Conservation (phyloP, 257 asterid species). For the Solanum chilense region DNA sequence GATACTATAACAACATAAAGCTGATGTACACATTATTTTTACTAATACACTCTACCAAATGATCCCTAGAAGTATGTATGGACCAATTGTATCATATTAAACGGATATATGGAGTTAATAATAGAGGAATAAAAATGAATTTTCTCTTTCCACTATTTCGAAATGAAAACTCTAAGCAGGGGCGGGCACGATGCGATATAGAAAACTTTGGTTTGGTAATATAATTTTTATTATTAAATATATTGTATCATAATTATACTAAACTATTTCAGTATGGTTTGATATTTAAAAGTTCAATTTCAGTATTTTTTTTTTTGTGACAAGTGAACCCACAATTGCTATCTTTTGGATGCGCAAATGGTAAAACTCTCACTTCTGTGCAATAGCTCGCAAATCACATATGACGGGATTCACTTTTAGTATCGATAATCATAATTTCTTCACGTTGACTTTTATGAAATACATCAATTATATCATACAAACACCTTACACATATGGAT, state of each 20-base stretch:
- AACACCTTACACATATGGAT: neutral
- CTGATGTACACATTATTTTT: no score
- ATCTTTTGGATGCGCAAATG: no score
- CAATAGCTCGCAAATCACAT: no score
- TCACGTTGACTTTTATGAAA: no score
- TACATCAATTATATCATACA: neutral
- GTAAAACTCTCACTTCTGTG: no score
- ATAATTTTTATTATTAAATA: no score
- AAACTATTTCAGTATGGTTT: no score
- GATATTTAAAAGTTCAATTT: neutral
- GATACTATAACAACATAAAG: no score
- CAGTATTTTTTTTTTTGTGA: no score
- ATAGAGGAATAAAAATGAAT: neutral
- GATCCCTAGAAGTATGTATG: neutral
- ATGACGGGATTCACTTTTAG: no score
- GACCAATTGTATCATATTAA: neutral
- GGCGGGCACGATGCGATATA: neutral
- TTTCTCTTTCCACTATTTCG: neutral
- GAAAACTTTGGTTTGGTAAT: neutral
- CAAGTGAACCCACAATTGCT: no score
- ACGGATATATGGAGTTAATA: neutral
- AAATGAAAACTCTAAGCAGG: neutral
- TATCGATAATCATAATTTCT: neutral
- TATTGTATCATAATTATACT: neutral
- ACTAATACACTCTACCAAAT: neutral